Evolutionary conservation across 306 rosid genomes (phyloP), one percentile per base, ranked within the genome.

Genomic region (Cercis canadensis): DNA sequence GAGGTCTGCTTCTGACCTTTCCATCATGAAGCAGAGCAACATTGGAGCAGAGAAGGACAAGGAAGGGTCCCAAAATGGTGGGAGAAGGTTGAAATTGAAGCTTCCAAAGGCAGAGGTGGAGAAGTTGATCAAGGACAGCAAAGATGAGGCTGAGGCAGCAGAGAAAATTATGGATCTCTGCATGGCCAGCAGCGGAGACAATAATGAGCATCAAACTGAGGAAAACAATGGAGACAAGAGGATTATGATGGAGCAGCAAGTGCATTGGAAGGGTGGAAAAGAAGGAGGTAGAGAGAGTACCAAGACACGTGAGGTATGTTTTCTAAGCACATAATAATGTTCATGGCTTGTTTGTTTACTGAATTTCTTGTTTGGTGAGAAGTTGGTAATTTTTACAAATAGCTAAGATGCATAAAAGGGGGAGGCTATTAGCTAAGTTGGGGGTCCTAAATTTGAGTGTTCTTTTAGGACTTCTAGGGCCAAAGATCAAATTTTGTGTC

Each of bases 61-160:
- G 9, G 74, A 55, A 54, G 57, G 61, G 54, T 40, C 17, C 13
- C 14, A n/a, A 18, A 58, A 67, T 4, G 82, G 65, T 12, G 64
- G 78, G 37, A 46, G 78, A 80, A 78, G 96, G 69, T 54, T 95
- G 75, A 87, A 78, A 81, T 65, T 91, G 87, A 84, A 82, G 84
- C 84, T 95, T 39, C 97, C 92, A 0, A 89, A 50, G 78, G 80
- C 79, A 0, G 89, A 95, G 13, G 92, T 95, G 5, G 96, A 91
- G 90, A 89, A 52, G 73, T 47, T 91, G 72, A 77, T 94, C 75
- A 78, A 63, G 50, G 92, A 88, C 21, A 81, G 92, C 45, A 85
- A 57, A 64, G 80, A 85, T 59, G 84, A 84, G 44, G 83, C 29
- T 16, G 99, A 94, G 52, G 97, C 84, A 2, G 92, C 88, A 1